Evolutionary conservation across 2,329 filamentous ascomycete species (phyloP).

Genomic region (Exophiala phaeomuriformis): DNA sequence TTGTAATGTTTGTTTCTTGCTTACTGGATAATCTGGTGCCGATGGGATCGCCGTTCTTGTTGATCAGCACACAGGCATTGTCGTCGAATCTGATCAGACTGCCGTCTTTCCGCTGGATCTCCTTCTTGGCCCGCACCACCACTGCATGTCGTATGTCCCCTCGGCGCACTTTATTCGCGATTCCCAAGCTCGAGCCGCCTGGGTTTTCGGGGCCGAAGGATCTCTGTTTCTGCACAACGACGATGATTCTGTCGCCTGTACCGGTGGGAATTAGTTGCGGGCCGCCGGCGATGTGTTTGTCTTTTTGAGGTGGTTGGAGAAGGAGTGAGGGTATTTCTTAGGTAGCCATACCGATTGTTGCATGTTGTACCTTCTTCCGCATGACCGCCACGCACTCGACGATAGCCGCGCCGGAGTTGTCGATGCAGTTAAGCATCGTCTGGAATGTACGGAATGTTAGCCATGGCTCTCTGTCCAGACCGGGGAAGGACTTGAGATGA

Average conservation of each 20-base stretch:
- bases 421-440: conserved; percentile 99
- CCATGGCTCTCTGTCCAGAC: too few species aligned
- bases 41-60: conserved; percentile 92
- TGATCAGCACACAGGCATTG: conserved; percentile 95
- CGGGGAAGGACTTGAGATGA: too few species aligned
- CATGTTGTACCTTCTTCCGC: conserved; percentile 72
- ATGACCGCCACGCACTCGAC: conserved; percentile 94
- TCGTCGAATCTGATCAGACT: conserved; percentile 91
- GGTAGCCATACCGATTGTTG: conserved; percentile 65
- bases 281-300: too few species aligned
- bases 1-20: too few species aligned
- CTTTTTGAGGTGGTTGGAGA: too few species aligned
- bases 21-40: conserved; percentile 78
- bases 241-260: conserved; percentile 96
- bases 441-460: conserved; percentile 39
- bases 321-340: too few species aligned
- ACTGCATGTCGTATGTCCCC: conserved; percentile 96
- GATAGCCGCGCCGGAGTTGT: conserved; percentile 95
- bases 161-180: conserved; percentile 87
- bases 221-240: conserved; percentile 95
- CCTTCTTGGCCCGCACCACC: conserved; percentile 83
- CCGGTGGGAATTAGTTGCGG: too few species aligned
- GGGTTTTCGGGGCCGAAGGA: conserved; percentile 57
- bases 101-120: conserved; percentile 78
- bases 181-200: conserved; percentile 63